Conservation (phyloP, 176 grass and related monocot genomes). For the Rhynchospora pubera region DNA sequence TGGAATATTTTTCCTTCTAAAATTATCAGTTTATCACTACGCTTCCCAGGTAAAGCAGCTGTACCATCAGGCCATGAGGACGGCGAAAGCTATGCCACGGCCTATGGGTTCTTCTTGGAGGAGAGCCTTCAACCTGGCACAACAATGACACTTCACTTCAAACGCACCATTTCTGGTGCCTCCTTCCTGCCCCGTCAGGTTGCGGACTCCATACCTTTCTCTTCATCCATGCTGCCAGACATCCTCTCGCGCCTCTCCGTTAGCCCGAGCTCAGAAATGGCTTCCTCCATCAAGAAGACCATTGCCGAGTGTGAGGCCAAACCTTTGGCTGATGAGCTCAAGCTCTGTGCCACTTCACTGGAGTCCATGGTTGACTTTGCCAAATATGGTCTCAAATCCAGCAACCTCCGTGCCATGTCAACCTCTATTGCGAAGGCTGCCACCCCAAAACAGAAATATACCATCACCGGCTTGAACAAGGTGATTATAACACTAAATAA, state of each 20-base stretch:
- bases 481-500: background rate
- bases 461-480: conserved; percentile 13
- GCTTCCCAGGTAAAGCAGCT: background rate
- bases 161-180: background rate
- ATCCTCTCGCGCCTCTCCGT: conserved; percentile 34
- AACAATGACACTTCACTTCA: conserved; percentile 43
- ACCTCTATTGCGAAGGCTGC: conserved; percentile 11
- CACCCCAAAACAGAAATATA: conserved; percentile 25
- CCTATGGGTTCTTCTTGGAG: conserved; percentile 24
- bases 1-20: background rate
- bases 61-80: background rate
- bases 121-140: conserved; percentile 30
- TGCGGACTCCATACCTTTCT: conserved; percentile 26
- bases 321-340: background rate
- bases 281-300: conserved; percentile 23
- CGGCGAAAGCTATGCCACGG: too few relatives aligned
- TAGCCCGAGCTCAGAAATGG: background rate
- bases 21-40: background rate
- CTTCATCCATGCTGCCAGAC: conserved; percentile 20
- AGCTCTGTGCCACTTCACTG: conserved; percentile 30
- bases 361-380: conserved; percentile 48
- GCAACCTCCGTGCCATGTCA: conserved; percentile 1
- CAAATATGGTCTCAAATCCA: conserved; percentile 19
- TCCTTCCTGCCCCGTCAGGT: conserved; percentile 1
- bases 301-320: conserved; percentile 33